Percentiles rank a stretch among this genome's conserved stretches.
Evolutionary conservation across 257 asterid genomes (phyloP).

Genomic region (Capsicum rhomboideum): DNA sequence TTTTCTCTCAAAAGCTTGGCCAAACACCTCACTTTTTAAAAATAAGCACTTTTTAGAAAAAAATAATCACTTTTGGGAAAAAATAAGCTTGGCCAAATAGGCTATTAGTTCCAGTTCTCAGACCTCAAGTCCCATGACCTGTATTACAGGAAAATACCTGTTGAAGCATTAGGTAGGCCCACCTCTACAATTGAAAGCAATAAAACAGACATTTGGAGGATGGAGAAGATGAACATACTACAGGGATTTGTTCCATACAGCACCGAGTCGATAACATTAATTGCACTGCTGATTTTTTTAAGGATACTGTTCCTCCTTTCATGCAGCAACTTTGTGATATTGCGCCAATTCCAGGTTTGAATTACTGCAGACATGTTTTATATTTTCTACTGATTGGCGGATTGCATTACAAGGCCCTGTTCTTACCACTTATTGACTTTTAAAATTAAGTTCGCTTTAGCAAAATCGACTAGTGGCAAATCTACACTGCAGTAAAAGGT

Average conservation of each 20-base stretch:
- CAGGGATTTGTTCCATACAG: neutral
- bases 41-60: too few relatives aligned
- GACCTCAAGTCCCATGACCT: neutral
- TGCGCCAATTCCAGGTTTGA: neutral
- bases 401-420: neutral
- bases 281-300: neutral
- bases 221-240: neutral
- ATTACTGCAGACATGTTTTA: neutral
- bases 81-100: too few relatives aligned
- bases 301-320: neutral
- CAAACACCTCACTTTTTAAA: too few relatives aligned
- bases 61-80: too few relatives aligned
- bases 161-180: neutral
- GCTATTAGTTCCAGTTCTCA: neutral
- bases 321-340: neutral
- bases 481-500: neutral
- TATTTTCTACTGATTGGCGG: neutral
- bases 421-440: neutral
- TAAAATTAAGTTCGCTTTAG: neutral
- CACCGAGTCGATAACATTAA: neutral
- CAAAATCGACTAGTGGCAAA: neutral
- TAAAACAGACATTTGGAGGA: neutral
- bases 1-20: too few relatives aligned
- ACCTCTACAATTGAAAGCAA: neutral
- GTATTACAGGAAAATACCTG: neutral